Base-by-base conservation (phyloP, 1,284 basidiomycete genomes). In the Cystobasidium pallidum region DNA sequence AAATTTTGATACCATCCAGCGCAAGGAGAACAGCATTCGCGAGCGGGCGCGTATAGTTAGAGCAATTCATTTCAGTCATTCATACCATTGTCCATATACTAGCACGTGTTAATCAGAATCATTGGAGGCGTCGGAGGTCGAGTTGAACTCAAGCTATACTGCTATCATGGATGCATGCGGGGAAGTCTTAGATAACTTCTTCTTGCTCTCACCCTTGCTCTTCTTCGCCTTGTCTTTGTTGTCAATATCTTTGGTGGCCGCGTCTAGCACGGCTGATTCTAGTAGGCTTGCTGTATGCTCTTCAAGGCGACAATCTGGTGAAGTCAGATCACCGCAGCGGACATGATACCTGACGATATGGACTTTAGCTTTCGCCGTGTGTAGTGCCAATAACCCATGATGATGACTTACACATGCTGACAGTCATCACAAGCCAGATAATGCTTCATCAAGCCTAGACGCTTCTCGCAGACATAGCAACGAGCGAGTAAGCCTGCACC, bases 351-450 rank as follows among this genome's bases (percentile, higher is more conserved):
- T 71, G 49, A 21, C n/a, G 4, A 34, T 24, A 32, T 24, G 2
- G 13, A 21, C 26, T 15, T 41, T 36, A 64, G 34, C 47, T 21
- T 28, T n/a, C n/a, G n/a, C 15, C 4, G 1, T 36, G 26, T 26
- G 17, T 28, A n/a, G n/a, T n/a, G n/a, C n/a, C n/a, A n/a, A n/a
- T n/a, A n/a, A n/a, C n/a, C n/a, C n/a, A n/a, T n/a, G n/a, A n/a
- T n/a, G n/a, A n/a, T n/a, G 43, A 32, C 68, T 57, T 45, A 71
- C 68, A 71, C 61, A 19, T 58, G 43, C 59, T 61, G 51, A 54
- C 92, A 95, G 81, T 94, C 92, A 80, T 95, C 92, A 80, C 92
- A 94, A 78, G 91, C 88, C 34, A 94, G 81, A 34, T 89, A 86
- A 24, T 90, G 88, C 78, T 92, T 91, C 87, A 89, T 74, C 19